Percentiles rank a stretch among this genome's conserved stretches.
These are phyloP conservation scores for Phalaenopsis aphrodite DNA, from an alignment of 106 monocot species.

Conservation along the genomic window DNA sequence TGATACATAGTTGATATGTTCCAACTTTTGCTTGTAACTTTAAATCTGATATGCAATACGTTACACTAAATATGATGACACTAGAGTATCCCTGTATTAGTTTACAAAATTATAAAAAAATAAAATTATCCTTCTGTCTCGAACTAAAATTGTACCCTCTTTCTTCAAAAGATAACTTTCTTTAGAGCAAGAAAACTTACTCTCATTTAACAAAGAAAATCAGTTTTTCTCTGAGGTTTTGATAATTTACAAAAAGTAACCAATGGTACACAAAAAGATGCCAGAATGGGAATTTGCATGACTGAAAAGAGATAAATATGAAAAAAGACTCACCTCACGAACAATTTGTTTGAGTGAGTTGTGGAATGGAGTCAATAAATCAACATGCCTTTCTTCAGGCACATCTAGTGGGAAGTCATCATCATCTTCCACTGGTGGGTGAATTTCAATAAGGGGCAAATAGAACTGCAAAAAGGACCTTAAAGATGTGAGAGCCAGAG, in stretches of 20 bases:
- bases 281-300: neutral
- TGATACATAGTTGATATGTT: too few relatives aligned
- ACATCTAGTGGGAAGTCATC: slow-evolving; percentile 49
- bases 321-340: slow-evolving; percentile 54
- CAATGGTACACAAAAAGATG: neutral
- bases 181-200: neutral
- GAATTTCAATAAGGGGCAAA: slow-evolving; percentile 73
- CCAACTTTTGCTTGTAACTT: too few relatives aligned
- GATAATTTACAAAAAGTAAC: neutral
- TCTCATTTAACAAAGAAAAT: neutral
- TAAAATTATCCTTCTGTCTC: neutral
- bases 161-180: too few relatives aligned
- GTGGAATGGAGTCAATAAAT: slow-evolving; percentile 76
- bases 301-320: neutral
- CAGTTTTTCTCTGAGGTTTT: neutral
- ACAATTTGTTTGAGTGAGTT: slow-evolving; percentile 86
- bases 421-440: slow-evolving; percentile 38
- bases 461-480: slow-evolving; percentile 83
- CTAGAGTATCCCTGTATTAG: neutral
- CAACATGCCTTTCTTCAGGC: slow-evolving; percentile 38
- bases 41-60: too few relatives aligned
- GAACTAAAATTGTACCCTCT: neutral
- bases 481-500: slow-evolving; percentile 60
- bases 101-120: neutral
- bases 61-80: too few relatives aligned